Evolutionary conservation across 2,329 filamentous ascomycete genomes (phyloP), one percentile per base, ranked within the genome.

Genomic region (Fusarium hostae): DNA sequence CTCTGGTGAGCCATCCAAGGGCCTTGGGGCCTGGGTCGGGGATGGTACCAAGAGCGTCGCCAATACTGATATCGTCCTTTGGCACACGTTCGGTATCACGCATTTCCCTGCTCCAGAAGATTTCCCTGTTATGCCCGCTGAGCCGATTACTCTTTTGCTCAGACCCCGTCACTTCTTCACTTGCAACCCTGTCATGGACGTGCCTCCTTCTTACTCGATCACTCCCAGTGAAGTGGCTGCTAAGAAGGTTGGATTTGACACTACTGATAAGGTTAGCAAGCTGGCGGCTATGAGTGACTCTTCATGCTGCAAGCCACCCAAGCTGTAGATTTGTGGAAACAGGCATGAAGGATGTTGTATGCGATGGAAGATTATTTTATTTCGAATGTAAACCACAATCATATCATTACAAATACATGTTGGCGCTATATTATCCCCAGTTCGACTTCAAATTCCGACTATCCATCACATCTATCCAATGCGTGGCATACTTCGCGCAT

Each of bases 1-100:
- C 9, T 94, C 91, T 0, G 94, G 94, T 75, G 91, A 94, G 72
- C 92, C 92, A 0, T 92, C 91, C 0, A 82, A 84, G 45, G 94
- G 94, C 39, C 84, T 97, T 5, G 91, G 92, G 0, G 86, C 90
- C 72, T 95, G 93, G 94, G 91, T 96, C 73, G 89, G 89, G n/a
- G 89, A 94, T 67, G 90, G 92, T 13, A 83, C 83, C 40, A 89
- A 88, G 64, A 87, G 84, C 28, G 90, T 97, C 74, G 92, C 92
- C 57, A 92, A 97, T 84, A 93, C 90, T 1, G 93, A 98, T 79
- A 84, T 97, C 32, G 94, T 98, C 2, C 87, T 97, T 15, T 98
- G 94, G 94, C 94, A 97, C 82, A 97, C 94, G 0, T 98, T 97
- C 77, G 95, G 95, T 37, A 86, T 97, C 43, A 95, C 92, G 0